Evolutionary conservation across 1,284 basidiomycete species (phyloP), one percentile per base, ranked within the genome.

Genomic region (Ceratorhiza oryzae-sativae): DNA sequence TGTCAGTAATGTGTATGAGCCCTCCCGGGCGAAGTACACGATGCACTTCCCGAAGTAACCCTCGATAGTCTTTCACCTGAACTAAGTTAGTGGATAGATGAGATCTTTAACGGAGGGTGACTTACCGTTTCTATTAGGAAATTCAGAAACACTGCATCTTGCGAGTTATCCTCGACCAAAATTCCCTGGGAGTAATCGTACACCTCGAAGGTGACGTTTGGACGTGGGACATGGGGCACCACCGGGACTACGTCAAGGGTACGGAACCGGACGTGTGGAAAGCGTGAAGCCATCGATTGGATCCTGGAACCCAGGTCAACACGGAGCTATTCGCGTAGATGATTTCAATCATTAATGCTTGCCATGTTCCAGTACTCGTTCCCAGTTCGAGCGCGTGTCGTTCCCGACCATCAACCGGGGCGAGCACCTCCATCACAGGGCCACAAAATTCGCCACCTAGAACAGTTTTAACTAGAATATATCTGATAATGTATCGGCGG

Each of bases 21-120:
- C 55, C 55, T 5, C 55, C 55, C 9, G 55, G 55, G 3, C 55
- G 55, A 58, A 58, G 55, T 3, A 58, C 55, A n/a, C 55, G 55
- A 20, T 58, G n/a, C 15, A 20, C 27, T n/a, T 58, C 55, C 5
- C 23, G 55, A 8, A 58, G 32, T 13, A 58, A 5, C 9, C 30
- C 32, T 3, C 4, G 55, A 20, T 34, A 58, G 55, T 58, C 32
- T 36, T 36, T 58, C 12, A 58, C 55, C 55, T 58, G 20, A 9
- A 45, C 3, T 8, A 3, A 12, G 15, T 18, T 45, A 45, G 42
- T 45, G 18, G 4, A 9, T 18, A 8, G 3, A 45, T 45, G 3
- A 12, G 4, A 12, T 45, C 18, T 45, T 45, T 18, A 8, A 10
- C 6, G 15, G n/a, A 18, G 15, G 10, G n/a, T 12, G n/a, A 18